Conservation (phyloP, 2,329 filamentous ascomycete species). For the Clarireedia monteithiana region DNA sequence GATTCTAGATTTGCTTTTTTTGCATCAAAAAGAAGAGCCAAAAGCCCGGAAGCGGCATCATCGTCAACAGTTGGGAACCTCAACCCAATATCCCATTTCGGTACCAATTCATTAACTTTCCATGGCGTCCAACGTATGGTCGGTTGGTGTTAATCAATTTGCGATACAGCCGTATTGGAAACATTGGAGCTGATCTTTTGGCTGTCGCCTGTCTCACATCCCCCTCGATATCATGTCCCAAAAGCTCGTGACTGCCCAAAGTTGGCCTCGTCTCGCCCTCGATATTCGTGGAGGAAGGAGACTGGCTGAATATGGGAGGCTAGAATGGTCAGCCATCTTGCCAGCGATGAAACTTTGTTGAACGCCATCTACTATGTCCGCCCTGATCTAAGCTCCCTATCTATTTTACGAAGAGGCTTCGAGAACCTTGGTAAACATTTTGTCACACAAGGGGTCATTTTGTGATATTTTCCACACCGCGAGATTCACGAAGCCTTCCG, state of each 20-base stretch:
- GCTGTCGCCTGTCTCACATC: slow-evolving; percentile 12
- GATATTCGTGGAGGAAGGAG: slow-evolving; percentile 21
- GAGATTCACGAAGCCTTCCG: slow-evolving; percentile 14
- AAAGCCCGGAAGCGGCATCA: not conserved
- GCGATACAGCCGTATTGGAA: not conserved
- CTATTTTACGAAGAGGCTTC: not conserved
- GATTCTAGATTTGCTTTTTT: slow-evolving; percentile 2
- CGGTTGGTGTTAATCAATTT: not conserved
- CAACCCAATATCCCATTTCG: not conserved
- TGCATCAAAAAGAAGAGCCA: not conserved
- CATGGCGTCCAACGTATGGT: not conserved
- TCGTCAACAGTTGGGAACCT: not conserved
- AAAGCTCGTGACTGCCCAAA: slow-evolving; percentile 15
- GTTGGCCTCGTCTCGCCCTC: slow-evolving; percentile 8
- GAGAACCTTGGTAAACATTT: not conserved
- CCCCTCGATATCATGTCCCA: not conserved
- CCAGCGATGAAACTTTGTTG: slow-evolving; percentile 1
- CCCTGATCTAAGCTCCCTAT: not conserved
- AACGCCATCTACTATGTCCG: not conserved
- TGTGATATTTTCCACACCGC: slow-evolving; percentile 1
- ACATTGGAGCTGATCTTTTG: slow-evolving; percentile 11
- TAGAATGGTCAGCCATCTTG: slow-evolving; percentile 9
- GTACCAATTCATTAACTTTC: not conserved
- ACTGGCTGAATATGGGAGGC: slow-evolving; percentile 14
- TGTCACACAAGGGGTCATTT: not conserved